Conservation (phyloP, 139 green algal genomes). For the Picocystis salinarum region DNA sequence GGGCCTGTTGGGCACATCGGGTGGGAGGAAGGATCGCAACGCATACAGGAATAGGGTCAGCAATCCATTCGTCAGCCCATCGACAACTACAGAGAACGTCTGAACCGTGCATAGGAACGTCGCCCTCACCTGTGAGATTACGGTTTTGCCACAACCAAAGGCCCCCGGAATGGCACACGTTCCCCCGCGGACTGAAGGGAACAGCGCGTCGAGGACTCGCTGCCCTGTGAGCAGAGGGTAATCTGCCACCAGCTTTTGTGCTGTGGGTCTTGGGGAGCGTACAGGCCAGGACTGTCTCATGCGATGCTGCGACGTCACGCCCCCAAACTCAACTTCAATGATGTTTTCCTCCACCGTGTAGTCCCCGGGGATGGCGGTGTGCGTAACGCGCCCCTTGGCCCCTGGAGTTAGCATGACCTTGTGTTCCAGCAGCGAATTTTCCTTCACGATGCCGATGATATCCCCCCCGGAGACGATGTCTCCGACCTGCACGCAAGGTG, state of each 20-base stretch:
- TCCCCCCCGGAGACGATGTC: slow-evolving; percentile 81
- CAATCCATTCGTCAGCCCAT: too few relatives aligned
- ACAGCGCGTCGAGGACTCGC: slow-evolving; percentile 90
- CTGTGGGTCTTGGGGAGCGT: slow-evolving; percentile 67
- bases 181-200: slow-evolving; percentile 89
- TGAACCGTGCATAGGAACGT: too few relatives aligned
- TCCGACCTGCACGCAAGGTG: slow-evolving; percentile 60
- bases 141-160: slow-evolving; percentile 98
- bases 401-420: slow-evolving; percentile 73
- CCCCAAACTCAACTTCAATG: slow-evolving; percentile 94
- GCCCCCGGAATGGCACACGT: slow-evolving; percentile 95
- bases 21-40: neutral
- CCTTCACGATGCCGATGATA: slow-evolving; percentile 81
- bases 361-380: slow-evolving; percentile 68
- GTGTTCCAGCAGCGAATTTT: slow-evolving; percentile 91
- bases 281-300: slow-evolving; percentile 97
- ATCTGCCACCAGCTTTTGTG: slow-evolving; percentile 86
- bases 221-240: slow-evolving; percentile 95
- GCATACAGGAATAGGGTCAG: too few relatives aligned
- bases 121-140: slow-evolving; percentile 68
- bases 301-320: slow-evolving; percentile 75
- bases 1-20: slow-evolving; percentile 25
- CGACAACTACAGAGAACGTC: too few relatives aligned
- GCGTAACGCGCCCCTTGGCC: slow-evolving; percentile 68
- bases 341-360: slow-evolving; percentile 76